These are phyloP conservation scores for Debaryomyces castellii DNA, from an alignment of 805 yeast genomes.

Conservation along the genomic window DNA sequence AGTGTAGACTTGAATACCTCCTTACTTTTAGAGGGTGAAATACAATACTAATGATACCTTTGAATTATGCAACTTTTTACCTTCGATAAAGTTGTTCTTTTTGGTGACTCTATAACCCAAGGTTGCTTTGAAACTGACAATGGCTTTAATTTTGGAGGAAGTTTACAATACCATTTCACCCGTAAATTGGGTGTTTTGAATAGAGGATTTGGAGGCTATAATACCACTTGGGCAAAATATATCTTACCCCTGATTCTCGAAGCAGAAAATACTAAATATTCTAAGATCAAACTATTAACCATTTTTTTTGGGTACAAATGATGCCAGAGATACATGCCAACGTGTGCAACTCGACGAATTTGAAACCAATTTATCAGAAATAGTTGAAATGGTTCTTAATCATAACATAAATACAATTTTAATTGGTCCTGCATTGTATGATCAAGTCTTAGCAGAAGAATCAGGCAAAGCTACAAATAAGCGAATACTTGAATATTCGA, in stretches of 20 bases:
- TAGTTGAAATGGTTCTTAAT: constrained; percentile 41
- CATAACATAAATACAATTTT: constrained; percentile 53
- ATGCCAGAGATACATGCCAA: constrained; percentile 35
- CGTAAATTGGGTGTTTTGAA: constrained; percentile 67
- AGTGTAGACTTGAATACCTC: too few species aligned
- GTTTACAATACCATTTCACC: constrained; percentile 48
- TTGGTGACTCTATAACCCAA: constrained; percentile 75
- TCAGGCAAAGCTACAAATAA: constrained; percentile 34
- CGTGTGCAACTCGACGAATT: constrained; percentile 53
- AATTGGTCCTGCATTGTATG: constrained; percentile 63
- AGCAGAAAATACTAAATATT: constrained; percentile 26
- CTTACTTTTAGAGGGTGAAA: too few species aligned
- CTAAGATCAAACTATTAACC: constrained; percentile 44
- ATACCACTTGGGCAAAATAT: constrained; percentile 53
- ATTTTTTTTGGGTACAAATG: constrained; percentile 85
- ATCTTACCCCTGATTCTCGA: constrained; percentile 45
- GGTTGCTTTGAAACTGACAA: constrained; percentile 38
- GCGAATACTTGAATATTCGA: constrained; percentile 48
- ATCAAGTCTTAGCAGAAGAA: constrained; percentile 25
- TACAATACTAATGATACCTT: too few species aligned
- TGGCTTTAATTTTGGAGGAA: constrained; percentile 52
- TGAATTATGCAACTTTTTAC: background rate
- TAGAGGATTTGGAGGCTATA: constrained; percentile 81
- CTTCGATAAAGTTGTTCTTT: constrained; percentile 50
- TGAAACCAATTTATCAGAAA: constrained; percentile 41